phyloP scores from a whole-genome alignment of 495 filamentous ascomycete genomes.

The Filosporella fistucella region DNA sequence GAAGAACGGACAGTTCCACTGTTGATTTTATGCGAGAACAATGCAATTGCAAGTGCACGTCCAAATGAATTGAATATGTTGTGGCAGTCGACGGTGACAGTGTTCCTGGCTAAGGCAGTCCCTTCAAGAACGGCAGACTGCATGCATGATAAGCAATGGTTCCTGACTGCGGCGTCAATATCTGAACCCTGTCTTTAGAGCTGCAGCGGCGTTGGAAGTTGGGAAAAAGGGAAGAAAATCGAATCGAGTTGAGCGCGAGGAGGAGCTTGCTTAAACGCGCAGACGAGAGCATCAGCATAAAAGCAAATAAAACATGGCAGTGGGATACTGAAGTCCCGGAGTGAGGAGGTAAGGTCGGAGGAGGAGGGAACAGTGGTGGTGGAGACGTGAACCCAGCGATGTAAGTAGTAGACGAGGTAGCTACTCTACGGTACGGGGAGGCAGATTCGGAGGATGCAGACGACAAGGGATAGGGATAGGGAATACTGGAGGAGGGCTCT shows the following conservation, averaged over 20 bases:
- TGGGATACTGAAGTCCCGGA: no score
- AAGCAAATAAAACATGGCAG: constrained; percentile 18
- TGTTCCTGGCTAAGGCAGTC: constrained; percentile 28
- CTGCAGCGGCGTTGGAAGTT: constrained; percentile 20
- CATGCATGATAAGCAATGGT: constrained; percentile 29
- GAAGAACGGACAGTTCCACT: constrained; percentile 5
- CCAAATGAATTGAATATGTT: constrained; percentile 11
- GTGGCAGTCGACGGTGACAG: constrained; percentile 10
- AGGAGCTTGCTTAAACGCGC: constrained; percentile 18
- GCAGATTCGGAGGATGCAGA: no score
- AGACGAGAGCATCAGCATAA: constrained; percentile 17
- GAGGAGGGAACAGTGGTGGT: constrained; percentile 2
- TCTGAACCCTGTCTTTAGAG: constrained; percentile 21
- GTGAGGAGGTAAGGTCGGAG: constrained; percentile 1
- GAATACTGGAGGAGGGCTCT: no score
- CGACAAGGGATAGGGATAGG: no score
- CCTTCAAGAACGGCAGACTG: constrained; percentile 26
- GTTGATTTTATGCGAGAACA: constrained; percentile 8
- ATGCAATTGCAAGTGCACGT: constrained; percentile 3
- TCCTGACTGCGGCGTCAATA: constrained; percentile 25
- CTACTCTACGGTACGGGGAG: no score
- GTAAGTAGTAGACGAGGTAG: no score
- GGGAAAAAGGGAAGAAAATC: constrained; percentile 11
- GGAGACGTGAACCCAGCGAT: constrained; percentile 2
- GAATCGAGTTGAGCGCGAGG: constrained; percentile 15